These are phyloP conservation scores for Paraleonurus japonicus DNA, from an alignment of 257 asterid genomes.

Conservation along the genomic window DNA sequence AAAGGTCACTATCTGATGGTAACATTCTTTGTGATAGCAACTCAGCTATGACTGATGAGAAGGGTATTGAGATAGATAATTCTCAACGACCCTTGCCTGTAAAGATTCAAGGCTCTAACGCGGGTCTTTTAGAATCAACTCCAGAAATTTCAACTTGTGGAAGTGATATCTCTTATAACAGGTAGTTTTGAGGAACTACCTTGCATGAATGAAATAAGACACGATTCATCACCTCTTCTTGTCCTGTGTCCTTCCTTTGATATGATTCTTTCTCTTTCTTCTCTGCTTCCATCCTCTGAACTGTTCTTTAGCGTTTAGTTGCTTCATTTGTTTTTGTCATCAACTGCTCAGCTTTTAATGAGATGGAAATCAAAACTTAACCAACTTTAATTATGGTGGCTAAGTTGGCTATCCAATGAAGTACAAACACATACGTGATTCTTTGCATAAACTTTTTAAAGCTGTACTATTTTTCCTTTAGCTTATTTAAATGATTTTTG, in stretches of 20 bases:
- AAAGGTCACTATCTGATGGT: conserved; percentile 89
- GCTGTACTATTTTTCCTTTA: not conserved
- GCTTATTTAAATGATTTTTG: not conserved
- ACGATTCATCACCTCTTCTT: not conserved
- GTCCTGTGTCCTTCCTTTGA: not conserved
- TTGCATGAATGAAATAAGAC: not conserved
- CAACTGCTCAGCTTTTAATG: not conserved
- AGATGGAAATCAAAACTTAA: not conserved
- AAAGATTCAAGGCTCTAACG: conserved; percentile 28
- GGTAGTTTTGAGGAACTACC: conserved; percentile 34
- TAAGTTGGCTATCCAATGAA: not conserved
- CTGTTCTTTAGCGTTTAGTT: not conserved
- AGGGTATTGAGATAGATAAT: conserved; percentile 35
- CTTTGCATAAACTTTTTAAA: not conserved
- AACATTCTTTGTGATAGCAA: conserved; percentile 58
- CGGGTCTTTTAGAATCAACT: conserved; percentile 53
- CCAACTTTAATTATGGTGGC: not conserved
- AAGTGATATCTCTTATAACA: conserved; percentile 47
- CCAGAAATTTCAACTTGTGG: conserved; percentile 65
- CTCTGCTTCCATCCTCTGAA: not conserved
- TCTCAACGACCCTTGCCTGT: conserved; percentile 43
- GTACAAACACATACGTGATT: not conserved
- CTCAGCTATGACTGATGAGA: conserved; percentile 52
- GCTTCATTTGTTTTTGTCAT: not conserved
- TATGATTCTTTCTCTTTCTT: not conserved